phyloP scores from a whole-genome alignment of 106 monocot species.

The Dendrobium chrysotoxum region DNA sequence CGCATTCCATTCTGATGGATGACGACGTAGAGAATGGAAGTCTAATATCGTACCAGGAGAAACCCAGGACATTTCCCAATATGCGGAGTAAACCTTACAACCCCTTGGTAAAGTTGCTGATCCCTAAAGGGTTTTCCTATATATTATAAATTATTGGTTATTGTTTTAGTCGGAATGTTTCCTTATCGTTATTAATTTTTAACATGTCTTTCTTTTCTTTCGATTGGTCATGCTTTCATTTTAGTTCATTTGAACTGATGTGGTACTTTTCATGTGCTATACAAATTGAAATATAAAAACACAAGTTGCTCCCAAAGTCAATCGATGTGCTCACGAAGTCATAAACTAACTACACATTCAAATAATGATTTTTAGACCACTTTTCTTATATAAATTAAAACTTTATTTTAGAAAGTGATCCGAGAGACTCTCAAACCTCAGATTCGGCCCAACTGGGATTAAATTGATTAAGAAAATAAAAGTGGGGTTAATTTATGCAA shows the following conservation, averaged over 20 bases:
- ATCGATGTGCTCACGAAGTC: background rate
- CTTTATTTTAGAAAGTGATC: background rate
- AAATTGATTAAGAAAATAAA: background rate
- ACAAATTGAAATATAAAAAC: background rate
- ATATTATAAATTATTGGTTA: background rate
- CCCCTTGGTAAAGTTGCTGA: conserved; percentile 44
- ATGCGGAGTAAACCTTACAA: conserved; percentile 71
- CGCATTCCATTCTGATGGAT: conserved; percentile 63
- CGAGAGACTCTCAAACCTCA: background rate
- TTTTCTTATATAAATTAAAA: background rate
- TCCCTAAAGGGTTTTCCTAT: background rate
- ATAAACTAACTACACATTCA: background rate
- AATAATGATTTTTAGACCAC: background rate
- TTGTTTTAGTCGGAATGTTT: background rate
- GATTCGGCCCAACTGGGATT: background rate
- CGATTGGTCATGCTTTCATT: background rate
- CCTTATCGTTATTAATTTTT: background rate
- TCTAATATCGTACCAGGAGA: conserved; percentile 42
- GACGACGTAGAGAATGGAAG: conserved; percentile 79
- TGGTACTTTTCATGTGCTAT: background rate
- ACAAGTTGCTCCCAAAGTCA: background rate
- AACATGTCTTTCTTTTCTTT: background rate
- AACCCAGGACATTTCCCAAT: conserved; percentile 65
- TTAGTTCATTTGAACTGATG: background rate
- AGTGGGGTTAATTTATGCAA: background rate